These are phyloP conservation scores for Leccinum aurantiacum DNA, from an alignment of 768 basidiomycete genomes.

Conservation along the genomic window DNA sequence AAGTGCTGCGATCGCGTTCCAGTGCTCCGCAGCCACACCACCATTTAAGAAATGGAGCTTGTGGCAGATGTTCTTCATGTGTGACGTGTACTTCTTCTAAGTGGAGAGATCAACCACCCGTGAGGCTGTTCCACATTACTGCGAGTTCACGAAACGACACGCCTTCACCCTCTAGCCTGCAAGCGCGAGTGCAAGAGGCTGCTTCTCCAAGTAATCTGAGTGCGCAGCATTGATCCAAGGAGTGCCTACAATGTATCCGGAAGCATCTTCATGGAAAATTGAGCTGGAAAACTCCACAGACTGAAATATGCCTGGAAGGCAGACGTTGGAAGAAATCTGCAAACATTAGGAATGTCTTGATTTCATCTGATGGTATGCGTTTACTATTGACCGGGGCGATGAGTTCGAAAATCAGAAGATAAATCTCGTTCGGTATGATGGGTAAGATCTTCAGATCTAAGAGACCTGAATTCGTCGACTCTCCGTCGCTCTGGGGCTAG, in stretches of 20 bases:
- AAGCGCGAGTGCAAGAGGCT: neutral
- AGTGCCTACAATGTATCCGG: neutral
- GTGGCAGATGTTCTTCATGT: neutral
- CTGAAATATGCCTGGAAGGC: neutral
- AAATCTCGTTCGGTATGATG: too few species aligned
- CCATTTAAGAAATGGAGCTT: neutral
- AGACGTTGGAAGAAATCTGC: neutral
- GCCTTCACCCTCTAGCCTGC: neutral
- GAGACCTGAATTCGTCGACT: neutral
- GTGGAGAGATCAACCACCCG: neutral
- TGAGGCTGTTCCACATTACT: neutral
- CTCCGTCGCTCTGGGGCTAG: neutral
- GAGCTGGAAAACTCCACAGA: neutral
- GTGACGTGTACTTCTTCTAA: neutral
- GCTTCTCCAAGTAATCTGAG: neutral
- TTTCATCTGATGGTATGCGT: too few species aligned
- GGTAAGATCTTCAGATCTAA: too few species aligned
- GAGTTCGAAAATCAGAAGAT: too few species aligned
- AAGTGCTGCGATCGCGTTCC: neutral
- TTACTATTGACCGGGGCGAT: too few species aligned
- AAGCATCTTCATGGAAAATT: neutral
- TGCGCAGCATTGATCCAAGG: neutral
- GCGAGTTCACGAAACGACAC: neutral
- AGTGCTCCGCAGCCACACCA: neutral
- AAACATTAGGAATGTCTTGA: too few species aligned